Conservation (phyloP, 805 yeast genomes). For the Komagataella phaffii region DNA sequence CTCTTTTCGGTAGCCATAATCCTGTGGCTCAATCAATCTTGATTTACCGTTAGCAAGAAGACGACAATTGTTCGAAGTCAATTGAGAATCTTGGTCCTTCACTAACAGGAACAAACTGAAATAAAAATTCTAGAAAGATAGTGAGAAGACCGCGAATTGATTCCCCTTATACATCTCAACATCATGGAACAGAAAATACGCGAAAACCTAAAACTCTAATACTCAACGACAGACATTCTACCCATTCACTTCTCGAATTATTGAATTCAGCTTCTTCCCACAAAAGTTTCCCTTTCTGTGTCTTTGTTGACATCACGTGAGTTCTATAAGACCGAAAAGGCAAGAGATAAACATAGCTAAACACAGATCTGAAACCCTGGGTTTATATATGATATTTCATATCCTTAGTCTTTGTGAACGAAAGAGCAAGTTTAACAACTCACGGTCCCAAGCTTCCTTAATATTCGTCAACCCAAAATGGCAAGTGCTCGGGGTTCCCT, state of each 20-base stretch:
- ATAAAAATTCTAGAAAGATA: too few relatives aligned
- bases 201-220: not conserved
- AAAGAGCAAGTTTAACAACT: not conserved
- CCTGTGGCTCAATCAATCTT: not conserved
- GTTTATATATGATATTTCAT: not conserved
- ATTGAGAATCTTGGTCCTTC: not conserved
- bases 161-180: too few relatives aligned
- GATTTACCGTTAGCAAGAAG: not conserved
- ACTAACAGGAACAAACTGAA: not conserved
- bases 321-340: not conserved
- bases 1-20: not conserved
- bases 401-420: not conserved
- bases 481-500: conserved; percentile 1
- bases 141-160: not conserved
- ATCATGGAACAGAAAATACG: not conserved
- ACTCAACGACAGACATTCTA: not conserved
- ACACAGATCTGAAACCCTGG: not conserved
- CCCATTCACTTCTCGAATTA: not conserved
- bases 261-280: too few relatives aligned
- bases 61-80: not conserved
- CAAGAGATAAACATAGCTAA: not conserved
- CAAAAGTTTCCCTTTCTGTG: not conserved
- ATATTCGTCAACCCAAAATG: not conserved
- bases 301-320: not conserved
- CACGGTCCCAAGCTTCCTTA: not conserved